Percentiles rank a stretch among this genome's conserved stretches.
Conservation (phyloP, 1,284 basidiomycete species). For the Pterulicium gracile region DNA sequence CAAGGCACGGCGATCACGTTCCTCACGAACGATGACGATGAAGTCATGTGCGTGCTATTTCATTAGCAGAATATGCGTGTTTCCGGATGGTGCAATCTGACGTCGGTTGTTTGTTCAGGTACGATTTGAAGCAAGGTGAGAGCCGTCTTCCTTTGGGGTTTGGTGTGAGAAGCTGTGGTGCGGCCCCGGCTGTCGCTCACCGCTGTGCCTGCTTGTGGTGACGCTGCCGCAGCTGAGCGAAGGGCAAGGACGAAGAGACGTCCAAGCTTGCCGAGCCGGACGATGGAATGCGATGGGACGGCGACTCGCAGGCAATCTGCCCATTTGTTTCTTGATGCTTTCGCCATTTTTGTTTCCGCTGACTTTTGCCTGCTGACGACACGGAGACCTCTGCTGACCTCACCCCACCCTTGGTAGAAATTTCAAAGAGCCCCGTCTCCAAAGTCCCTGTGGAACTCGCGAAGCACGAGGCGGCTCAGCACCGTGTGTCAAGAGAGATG, state of each 20-base stretch:
- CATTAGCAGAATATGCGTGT: background rate
- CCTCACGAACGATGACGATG: constrained; percentile 90
- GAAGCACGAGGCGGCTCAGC: constrained; percentile 83
- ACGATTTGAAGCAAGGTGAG: constrained; percentile 79
- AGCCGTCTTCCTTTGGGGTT: constrained; percentile 13
- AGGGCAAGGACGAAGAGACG: no score
- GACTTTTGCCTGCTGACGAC: no score
- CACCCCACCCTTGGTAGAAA: constrained; percentile 44
- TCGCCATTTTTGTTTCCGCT: constrained; percentile 7
- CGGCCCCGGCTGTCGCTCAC: no score
- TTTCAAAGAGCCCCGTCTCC: constrained; percentile 87
- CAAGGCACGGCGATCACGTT: constrained; percentile 90
- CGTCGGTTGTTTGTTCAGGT: constrained; percentile 35
- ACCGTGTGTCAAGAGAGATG: constrained; percentile 84
- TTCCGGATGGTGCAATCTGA: background rate
- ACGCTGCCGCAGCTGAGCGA: no score
- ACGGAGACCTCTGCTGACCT: background rate
- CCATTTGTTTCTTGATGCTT: no score
- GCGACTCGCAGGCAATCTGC: no score
- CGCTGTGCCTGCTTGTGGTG: no score
- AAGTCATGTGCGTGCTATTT: constrained; percentile 75
- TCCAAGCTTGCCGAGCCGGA: no score
- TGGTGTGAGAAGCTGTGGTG: constrained; percentile 6
- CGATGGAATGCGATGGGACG: no score
- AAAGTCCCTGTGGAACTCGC: constrained; percentile 82